Percentiles rank a stretch among this genome's conserved stretches.
These are phyloP conservation scores for Ophiocordyceps camponoti-floridani DNA, from an alignment of 2,329 filamentous ascomycete species.

Conservation along the genomic window DNA sequence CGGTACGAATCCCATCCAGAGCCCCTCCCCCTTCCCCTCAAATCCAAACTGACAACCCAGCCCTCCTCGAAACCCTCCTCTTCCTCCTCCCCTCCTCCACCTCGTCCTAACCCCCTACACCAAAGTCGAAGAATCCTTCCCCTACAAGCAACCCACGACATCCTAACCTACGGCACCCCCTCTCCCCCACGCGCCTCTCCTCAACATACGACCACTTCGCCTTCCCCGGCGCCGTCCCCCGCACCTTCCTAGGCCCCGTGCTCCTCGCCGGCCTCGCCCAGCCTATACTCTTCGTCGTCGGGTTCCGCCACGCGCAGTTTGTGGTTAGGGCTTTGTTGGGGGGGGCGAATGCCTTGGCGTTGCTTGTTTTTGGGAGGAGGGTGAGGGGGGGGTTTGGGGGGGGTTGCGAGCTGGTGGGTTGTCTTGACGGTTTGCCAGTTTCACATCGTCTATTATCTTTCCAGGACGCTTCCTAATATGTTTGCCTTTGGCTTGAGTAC, in stretches of 20 bases:
- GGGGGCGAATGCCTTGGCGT: constrained; percentile 49
- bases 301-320: constrained; percentile 36
- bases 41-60: constrained; percentile 7
- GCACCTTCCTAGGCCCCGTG: constrained; percentile 74
- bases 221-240: constrained; percentile 81
- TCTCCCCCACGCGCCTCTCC: constrained; percentile 29
- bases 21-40: not conserved
- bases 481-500: constrained; percentile 78
- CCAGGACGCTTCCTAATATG: constrained; percentile 86
- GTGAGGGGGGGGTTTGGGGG: constrained; percentile 52
- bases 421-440: constrained; percentile 71
- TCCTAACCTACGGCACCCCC: constrained; percentile 65
- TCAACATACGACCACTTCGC: constrained; percentile 70
- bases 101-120: constrained; percentile 68
- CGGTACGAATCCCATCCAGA: too few relatives aligned
- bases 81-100: constrained; percentile 49
- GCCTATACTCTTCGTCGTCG: constrained; percentile 41
- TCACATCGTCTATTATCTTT: constrained; percentile 83
- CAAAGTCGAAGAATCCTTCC: constrained; percentile 98
- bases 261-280: constrained; percentile 55
- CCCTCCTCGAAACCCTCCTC: constrained; percentile 10
- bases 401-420: constrained; percentile 61
- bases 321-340: constrained; percentile 64
- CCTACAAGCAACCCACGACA: constrained; percentile 82
- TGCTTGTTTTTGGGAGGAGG: constrained; percentile 47